Percentiles rank a stretch among this genome's conserved stretches.
These are phyloP conservation scores for Chlorella sp. DNA, from an alignment of 139 green algal species.

Conservation along the genomic window DNA sequence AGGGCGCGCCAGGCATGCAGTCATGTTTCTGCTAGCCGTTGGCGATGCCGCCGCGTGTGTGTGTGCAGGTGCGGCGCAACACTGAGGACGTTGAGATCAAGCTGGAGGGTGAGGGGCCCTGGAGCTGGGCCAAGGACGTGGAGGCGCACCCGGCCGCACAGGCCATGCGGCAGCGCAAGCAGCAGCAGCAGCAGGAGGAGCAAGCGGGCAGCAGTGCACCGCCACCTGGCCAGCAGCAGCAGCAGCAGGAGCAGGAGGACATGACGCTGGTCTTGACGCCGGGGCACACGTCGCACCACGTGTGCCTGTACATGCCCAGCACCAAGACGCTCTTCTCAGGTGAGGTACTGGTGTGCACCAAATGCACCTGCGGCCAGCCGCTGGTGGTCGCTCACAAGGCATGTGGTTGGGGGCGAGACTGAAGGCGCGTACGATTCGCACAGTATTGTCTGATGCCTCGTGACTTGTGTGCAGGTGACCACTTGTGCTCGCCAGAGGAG, in stretches of 20 bases:
- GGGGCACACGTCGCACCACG: constrained; percentile 57
- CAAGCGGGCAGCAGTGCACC: constrained; percentile 35
- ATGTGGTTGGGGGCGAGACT: too few species aligned
- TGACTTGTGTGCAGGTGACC: too few species aligned
- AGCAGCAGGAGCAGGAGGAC: constrained; percentile 17
- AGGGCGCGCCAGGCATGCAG: too few species aligned
- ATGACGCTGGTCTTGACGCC: constrained; percentile 58
- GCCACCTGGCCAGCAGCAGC: not conserved
- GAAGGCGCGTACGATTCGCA: too few species aligned
- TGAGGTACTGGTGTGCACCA: too few species aligned
- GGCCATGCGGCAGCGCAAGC: too few species aligned
- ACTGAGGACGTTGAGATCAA: constrained; percentile 45
- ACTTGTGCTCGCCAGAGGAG: constrained; percentile 16
- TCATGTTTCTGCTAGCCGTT: too few species aligned
- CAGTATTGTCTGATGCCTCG: too few species aligned
- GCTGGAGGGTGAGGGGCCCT: constrained; percentile 57
- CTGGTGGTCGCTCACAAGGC: too few species aligned
- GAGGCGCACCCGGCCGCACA: not conserved
- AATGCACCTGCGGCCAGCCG: too few species aligned
- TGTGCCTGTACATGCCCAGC: constrained; percentile 51
- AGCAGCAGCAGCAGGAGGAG: not conserved
- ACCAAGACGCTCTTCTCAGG: constrained; percentile 47
- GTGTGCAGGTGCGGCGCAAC: not conserved
- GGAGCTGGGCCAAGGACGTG: constrained; percentile 39
- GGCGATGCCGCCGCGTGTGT: too few species aligned